Conservation (phyloP, 2,329 filamentous ascomycete genomes). For the Sporothrix brunneoviolacea region DNA sequence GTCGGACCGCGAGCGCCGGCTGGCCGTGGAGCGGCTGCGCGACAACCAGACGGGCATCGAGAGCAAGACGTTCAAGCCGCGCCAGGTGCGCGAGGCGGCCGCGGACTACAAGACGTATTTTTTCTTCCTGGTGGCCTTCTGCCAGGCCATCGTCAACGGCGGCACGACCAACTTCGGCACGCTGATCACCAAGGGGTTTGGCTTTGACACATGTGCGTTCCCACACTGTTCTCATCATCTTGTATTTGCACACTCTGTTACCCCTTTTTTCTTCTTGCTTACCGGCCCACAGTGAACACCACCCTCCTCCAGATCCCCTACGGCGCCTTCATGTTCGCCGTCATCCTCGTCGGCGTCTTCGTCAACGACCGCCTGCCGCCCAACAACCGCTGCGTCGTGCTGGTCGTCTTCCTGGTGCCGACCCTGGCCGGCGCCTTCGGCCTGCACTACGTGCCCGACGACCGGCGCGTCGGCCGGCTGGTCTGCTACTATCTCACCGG, state of each 20-base stretch:
- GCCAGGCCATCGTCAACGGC: slow-evolving; percentile 49
- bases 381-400: slow-evolving; percentile 46
- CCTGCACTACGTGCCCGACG: slow-evolving; percentile 44
- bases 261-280: slow-evolving; percentile 39
- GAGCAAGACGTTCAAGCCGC: slow-evolving; percentile 47
- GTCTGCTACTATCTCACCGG: slow-evolving; percentile 44
- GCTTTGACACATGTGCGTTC: slow-evolving; percentile 41
- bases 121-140: slow-evolving; percentile 47
- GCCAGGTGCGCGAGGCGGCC: slow-evolving; percentile 50
- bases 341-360: slow-evolving; percentile 51
- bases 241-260: slow-evolving; percentile 47
- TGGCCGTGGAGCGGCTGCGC: slow-evolving; percentile 48
- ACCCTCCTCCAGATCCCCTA: slow-evolving; percentile 34
- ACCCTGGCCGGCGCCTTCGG: slow-evolving; percentile 54
- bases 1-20: slow-evolving; percentile 41
- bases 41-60: slow-evolving; percentile 54
- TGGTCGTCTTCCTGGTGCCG: slow-evolving; percentile 50
- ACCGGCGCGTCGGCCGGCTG: slow-evolving; percentile 46
- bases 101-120: slow-evolving; percentile 53
- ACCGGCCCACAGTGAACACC: slow-evolving; percentile 25
- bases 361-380: slow-evolving; percentile 32
- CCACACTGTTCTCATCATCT: slow-evolving; percentile 17
- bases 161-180: slow-evolving; percentile 55
- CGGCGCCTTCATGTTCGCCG: slow-evolving; percentile 45
- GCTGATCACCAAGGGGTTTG: slow-evolving; percentile 53